Conservation (phyloP, 768 basidiomycete species). For the Lactarius evosmus region DNA sequence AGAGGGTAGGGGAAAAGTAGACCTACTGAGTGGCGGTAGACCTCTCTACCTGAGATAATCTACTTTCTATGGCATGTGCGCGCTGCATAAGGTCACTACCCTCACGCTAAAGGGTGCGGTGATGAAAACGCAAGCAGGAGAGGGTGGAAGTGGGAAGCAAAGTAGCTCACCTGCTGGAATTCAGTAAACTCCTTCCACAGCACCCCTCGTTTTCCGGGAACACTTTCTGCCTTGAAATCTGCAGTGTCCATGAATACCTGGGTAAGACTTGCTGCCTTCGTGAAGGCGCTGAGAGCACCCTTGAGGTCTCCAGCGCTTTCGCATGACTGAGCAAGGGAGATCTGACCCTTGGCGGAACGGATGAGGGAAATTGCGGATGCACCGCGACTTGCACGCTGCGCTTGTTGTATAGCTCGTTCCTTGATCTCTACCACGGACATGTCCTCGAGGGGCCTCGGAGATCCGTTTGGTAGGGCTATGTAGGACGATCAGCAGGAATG, state of each 20-base stretch:
- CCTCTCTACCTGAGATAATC: conserved; percentile 46
- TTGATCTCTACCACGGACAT: conserved; percentile 48
- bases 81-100: conserved; percentile 39
- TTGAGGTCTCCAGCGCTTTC: conserved; percentile 60
- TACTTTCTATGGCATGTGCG: conserved; percentile 46
- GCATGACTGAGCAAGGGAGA: conserved; percentile 46
- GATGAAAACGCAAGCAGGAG: not conserved
- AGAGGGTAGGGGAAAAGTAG: conserved; percentile 1
- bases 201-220: conserved; percentile 48
- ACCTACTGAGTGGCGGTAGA: conserved; percentile 35
- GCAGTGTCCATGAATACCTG: conserved; percentile 56
- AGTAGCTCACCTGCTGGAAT: conserved; percentile 57
- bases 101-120: conserved; percentile 35
- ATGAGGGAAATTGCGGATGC: conserved; percentile 60
- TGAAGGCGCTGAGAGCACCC: conserved; percentile 56
- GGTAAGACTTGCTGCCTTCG: conserved; percentile 57
- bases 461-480: conserved; percentile 30
- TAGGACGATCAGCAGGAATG: conserved; percentile 22
- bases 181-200: conserved; percentile 61
- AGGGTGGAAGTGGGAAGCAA: not conserved
- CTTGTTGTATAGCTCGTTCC: conserved; percentile 45
- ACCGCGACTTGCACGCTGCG: conserved; percentile 53
- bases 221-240: conserved; percentile 52
- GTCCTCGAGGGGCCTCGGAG: conserved; percentile 30
- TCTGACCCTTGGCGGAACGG: conserved; percentile 57